Percentiles rank a stretch among this genome's conserved stretches.
These are phyloP conservation scores for Micractinium conductrix DNA, from an alignment of 139 green algal species.

Conservation along the genomic window DNA sequence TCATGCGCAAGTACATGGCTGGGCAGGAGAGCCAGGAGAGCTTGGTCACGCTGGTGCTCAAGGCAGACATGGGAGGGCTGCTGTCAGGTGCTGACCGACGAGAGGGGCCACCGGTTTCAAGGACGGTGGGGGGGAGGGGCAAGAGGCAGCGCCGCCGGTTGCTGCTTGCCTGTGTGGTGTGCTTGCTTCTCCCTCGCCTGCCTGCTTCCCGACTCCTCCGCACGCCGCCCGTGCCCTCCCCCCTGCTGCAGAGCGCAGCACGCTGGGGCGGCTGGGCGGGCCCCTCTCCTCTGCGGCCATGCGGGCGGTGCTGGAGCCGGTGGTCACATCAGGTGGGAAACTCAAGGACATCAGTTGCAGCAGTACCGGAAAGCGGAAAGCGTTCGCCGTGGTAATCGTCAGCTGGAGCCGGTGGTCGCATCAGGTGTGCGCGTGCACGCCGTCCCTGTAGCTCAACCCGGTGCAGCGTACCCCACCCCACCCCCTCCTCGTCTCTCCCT, in stretches of 20 bases:
- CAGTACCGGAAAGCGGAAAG: too few species aligned
- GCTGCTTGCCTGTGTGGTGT: not conserved
- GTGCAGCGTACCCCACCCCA: too few species aligned
- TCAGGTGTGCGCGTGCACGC: too few species aligned
- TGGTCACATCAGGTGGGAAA: constrained; percentile 49
- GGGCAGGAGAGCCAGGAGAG: constrained; percentile 40
- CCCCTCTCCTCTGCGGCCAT: constrained; percentile 15
- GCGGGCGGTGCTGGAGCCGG: constrained; percentile 43
- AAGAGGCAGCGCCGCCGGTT: too few species aligned
- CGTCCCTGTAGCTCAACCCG: too few species aligned
- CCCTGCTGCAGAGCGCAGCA: constrained; percentile 10
- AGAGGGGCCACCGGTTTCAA: too few species aligned
- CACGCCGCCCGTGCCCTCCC: not conserved
- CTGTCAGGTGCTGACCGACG: constrained; percentile 22
- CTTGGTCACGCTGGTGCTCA: constrained; percentile 61
- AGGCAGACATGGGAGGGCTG: constrained; percentile 55
- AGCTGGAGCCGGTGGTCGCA: too few species aligned
- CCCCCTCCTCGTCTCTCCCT: too few species aligned
- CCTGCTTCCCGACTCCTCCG: not conserved
- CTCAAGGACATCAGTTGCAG: too few species aligned
- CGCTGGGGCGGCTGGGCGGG: not conserved
- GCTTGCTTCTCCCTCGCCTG: not conserved
- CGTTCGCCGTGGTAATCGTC: too few species aligned
- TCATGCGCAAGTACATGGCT: constrained; percentile 39
- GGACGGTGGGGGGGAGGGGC: too few species aligned